A percentile compares a stretch with the other conserved stretches of the same genome.
Evolutionary conservation across 768 basidiomycete genomes (phyloP).

Genomic region (Leccinum uliginosum): DNA sequence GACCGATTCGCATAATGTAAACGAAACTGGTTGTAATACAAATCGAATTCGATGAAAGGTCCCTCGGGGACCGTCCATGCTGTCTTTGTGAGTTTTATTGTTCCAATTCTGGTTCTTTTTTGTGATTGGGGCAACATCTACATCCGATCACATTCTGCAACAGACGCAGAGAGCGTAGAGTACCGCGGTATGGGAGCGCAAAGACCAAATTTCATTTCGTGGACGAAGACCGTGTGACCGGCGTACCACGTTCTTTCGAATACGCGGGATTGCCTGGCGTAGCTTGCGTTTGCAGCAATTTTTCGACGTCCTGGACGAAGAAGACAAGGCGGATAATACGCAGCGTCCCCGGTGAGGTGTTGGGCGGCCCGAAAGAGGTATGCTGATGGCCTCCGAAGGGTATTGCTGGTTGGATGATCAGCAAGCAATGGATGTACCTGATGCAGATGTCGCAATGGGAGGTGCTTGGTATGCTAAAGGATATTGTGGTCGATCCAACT

Average conservation of each 20-base stretch:
- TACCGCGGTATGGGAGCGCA: no score
- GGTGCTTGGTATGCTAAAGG: slow-evolving; percentile 38
- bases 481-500: slow-evolving; percentile 41
- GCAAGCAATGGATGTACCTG: slow-evolving; percentile 53
- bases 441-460: slow-evolving; percentile 44
- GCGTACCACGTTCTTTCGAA: slow-evolving; percentile 40
- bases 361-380: slow-evolving; percentile 54
- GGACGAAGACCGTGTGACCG: slow-evolving; percentile 35
- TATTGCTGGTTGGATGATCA: slow-evolving; percentile 72
- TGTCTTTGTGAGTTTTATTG: no score
- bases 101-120: no score
- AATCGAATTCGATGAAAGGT: no score
- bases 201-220: no score
- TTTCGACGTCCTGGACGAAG: slow-evolving; percentile 57
- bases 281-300: slow-evolving; percentile 58
- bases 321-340: slow-evolving; percentile 42
- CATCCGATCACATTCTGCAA: no score
- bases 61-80: no score
- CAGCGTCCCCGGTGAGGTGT: slow-evolving; percentile 53
- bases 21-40: no score
- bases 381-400: slow-evolving; percentile 60
- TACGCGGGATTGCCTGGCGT: slow-evolving; percentile 66
- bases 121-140: no score
- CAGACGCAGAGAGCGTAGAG: no score
- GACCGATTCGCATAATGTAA: no score